These are phyloP conservation scores for Phialocephala subalpina DNA, from an alignment of 2,329 filamentous ascomycete genomes.

Conservation along the genomic window DNA sequence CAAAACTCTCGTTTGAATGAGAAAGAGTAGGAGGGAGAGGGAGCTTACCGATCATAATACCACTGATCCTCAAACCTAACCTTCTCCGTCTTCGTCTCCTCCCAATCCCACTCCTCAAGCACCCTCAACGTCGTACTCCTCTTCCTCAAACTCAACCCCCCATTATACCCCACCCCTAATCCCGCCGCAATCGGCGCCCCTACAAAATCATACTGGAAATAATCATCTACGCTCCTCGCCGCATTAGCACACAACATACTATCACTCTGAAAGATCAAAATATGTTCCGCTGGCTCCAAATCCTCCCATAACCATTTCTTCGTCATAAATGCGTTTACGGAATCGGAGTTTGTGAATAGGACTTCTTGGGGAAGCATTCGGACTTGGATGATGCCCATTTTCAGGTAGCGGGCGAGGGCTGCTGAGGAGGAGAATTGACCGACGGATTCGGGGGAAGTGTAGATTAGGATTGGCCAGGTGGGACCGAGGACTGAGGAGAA, in stretches of 20 bases:
- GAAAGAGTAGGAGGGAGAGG: too few relatives aligned
- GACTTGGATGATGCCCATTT: slow-evolving; percentile 46
- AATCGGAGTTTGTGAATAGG: slow-evolving; percentile 45
- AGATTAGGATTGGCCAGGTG: slow-evolving; percentile 53
- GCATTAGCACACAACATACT: slow-evolving; percentile 47
- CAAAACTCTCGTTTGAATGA: too few relatives aligned
- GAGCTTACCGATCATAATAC: slow-evolving; percentile 40
- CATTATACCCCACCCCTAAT: slow-evolving; percentile 44
- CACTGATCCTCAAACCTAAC: slow-evolving; percentile 42
- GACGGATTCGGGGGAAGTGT: slow-evolving; percentile 46
- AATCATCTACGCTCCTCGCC: slow-evolving; percentile 45
- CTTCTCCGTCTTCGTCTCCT: slow-evolving; percentile 31
- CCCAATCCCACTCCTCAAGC: slow-evolving; percentile 40
- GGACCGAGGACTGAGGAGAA: slow-evolving; percentile 51
- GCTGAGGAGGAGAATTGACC: slow-evolving; percentile 44
- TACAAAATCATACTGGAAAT: slow-evolving; percentile 47
- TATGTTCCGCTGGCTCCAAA: slow-evolving; percentile 44
- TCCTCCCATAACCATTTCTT: slow-evolving; percentile 46
- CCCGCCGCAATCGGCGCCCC: slow-evolving; percentile 44
- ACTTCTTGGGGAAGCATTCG: slow-evolving; percentile 47
- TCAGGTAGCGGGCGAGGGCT: slow-evolving; percentile 48
- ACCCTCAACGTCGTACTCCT: slow-evolving; percentile 44
- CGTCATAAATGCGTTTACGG: slow-evolving; percentile 43
- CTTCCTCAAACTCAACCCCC: slow-evolving; percentile 49
- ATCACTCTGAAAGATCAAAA: slow-evolving; percentile 48